Conservation (phyloP, 495 filamentous ascomycete species). For the Letharia lupina region DNA sequence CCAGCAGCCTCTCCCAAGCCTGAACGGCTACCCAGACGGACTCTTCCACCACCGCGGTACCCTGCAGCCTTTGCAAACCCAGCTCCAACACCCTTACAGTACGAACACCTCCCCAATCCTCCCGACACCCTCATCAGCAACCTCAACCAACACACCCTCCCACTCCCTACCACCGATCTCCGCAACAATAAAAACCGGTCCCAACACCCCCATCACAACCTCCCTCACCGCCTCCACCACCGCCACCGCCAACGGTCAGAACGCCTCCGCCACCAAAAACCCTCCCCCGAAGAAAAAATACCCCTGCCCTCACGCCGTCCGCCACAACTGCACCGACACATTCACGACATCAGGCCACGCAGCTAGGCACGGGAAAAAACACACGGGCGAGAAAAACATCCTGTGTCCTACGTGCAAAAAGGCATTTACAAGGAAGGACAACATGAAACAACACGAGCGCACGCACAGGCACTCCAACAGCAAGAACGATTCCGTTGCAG, state of each 20-base stretch:
- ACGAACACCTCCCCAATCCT: conserved; percentile 25
- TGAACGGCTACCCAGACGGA: conserved; percentile 15
- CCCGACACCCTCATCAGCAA: conserved; percentile 24
- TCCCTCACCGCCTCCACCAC: conserved; percentile 27
- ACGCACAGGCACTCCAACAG: conserved; percentile 52
- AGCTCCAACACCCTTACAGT: conserved; percentile 23
- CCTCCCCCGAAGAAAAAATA: conserved; percentile 43
- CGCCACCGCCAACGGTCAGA: conserved; percentile 12
- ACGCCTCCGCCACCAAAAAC: conserved; percentile 15
- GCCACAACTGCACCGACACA: conserved; percentile 64
- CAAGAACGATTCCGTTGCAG: conserved; percentile 3
- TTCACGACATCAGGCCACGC: conserved; percentile 97
- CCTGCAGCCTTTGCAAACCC: conserved; percentile 37
- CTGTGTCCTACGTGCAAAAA: conserved; percentile 84
- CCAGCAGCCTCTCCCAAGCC: conserved; percentile 16
- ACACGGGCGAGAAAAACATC: conserved; percentile 91
- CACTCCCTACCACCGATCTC: conserved; percentile 7
- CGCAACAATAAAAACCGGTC: conserved; percentile 13
- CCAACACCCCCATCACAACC: conserved; percentile 23
- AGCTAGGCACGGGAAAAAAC: conserved; percentile 92
- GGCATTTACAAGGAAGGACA: conserved; percentile 92
- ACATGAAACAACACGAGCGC: conserved; percentile 95
- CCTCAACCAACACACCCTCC: conserved; percentile 23
- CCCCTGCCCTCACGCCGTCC: conserved; percentile 49
- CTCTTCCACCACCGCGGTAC: conserved; percentile 31